phyloP scores from a whole-genome alignment of 2,329 filamentous ascomycete genomes.

The Didymella pomorum region DNA sequence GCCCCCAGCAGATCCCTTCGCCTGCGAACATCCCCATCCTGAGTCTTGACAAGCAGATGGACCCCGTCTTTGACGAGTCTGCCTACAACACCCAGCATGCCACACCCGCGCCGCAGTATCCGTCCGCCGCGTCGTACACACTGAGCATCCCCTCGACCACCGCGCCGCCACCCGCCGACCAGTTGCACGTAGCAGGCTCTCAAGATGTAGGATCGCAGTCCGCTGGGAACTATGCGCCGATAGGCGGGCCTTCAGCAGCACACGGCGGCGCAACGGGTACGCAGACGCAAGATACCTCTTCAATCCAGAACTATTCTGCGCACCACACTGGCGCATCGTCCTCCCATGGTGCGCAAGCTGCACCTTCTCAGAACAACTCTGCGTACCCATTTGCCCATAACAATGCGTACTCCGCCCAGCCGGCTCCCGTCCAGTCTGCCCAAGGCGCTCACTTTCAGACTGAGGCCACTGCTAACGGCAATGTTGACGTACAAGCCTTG shows the following conservation, averaged over 20 bases:
- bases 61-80: conserved; percentile 74
- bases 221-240: conserved; percentile 31
- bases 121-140: conserved; percentile 43
- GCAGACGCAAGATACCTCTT: conserved; percentile 48
- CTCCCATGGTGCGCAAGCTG: conserved; percentile 45
- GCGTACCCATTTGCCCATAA: conserved; percentile 47
- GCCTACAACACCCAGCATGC: conserved; percentile 61
- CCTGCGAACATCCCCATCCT: conserved; percentile 72
- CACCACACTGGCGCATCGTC: conserved; percentile 43
- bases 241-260: conserved; percentile 33
- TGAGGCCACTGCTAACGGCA: conserved; percentile 37
- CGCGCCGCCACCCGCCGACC: conserved; percentile 45
- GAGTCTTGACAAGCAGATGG: conserved; percentile 72
- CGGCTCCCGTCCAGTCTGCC: conserved; percentile 40
- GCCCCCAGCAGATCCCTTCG: conserved; percentile 72
- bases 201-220: conserved; percentile 39
- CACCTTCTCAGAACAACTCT: conserved; percentile 39
- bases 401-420: conserved; percentile 45
- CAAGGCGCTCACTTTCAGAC: conserved; percentile 40
- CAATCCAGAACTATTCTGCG: conserved; percentile 50
- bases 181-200: conserved; percentile 23
- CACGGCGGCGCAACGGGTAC: conserved; percentile 40
- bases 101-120: conserved; percentile 43
- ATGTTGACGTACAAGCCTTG: conserved; percentile 57
- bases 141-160: conserved; percentile 38